Conservation (phyloP, 257 asterid genomes). For the Nicotiana benthamiana region DNA sequence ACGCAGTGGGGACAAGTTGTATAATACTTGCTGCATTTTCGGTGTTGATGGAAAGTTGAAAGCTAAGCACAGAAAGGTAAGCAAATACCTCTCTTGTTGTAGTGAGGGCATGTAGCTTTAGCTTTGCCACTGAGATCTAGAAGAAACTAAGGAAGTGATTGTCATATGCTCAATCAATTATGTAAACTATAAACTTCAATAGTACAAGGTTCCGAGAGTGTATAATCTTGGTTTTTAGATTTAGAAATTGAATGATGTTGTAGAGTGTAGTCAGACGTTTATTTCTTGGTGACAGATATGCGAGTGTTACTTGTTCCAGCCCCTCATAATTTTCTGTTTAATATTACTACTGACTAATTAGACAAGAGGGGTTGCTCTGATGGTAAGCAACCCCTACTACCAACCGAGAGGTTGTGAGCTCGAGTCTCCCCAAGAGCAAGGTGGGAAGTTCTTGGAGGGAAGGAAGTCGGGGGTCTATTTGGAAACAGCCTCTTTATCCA, state of each 20-base stretch:
- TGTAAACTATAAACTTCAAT: neutral
- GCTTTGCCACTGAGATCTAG: neutral
- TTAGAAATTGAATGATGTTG: neutral
- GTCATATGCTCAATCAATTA: neutral
- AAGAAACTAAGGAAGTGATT: neutral
- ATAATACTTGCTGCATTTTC: conserved; percentile 84
- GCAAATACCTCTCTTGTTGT: conserved; percentile 3
- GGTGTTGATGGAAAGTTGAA: conserved; percentile 79
- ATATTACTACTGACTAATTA: neutral
- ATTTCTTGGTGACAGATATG: neutral
- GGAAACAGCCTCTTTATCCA: too few species aligned
- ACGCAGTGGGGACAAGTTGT: conserved; percentile 72
- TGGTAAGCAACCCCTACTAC: too few species aligned
- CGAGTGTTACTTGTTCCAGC: neutral
- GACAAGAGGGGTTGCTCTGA: too few species aligned
- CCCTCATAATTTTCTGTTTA: neutral
- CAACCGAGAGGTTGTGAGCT: too few species aligned
- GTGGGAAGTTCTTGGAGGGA: too few species aligned
- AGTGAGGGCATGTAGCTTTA: neutral
- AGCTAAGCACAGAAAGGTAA: conserved; percentile 96
- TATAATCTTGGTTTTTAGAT: neutral
- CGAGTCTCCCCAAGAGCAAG: too few species aligned
- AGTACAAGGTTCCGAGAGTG: neutral
- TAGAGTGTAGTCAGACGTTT: neutral
- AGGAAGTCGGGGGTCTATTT: too few species aligned